Evolutionary conservation across 2,329 filamentous ascomycete genomes (phyloP).

Genomic region (Cladobotryum protrusum): DNA sequence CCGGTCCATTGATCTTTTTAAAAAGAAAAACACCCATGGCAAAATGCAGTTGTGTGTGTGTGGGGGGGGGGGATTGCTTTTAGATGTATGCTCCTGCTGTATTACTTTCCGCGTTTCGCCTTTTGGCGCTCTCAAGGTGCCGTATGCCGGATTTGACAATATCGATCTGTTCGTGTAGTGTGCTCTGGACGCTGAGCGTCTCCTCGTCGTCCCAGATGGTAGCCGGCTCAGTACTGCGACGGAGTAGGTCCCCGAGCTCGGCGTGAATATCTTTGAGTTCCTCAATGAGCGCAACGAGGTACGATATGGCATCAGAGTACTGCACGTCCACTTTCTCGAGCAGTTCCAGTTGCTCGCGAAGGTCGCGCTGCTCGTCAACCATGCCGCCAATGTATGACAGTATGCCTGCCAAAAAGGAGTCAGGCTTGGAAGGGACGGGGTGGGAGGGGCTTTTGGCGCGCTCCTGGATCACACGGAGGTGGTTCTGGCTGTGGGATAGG

Average conservation of each 20-base stretch:
- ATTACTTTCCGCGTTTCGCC: not conserved
- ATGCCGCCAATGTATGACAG: constrained; percentile 74
- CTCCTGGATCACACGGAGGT: constrained; percentile 62
- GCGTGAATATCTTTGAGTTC: constrained; percentile 69
- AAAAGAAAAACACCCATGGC: no score
- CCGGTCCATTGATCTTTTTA: no score
- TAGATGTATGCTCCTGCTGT: no score
- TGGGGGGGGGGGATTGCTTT: no score
- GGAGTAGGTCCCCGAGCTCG: constrained; percentile 63
- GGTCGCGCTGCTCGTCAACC: constrained; percentile 50
- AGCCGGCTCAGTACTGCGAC: constrained; percentile 58
- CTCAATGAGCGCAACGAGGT: constrained; percentile 63
- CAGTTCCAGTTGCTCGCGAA: constrained; percentile 57
- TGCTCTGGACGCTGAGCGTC: not conserved
- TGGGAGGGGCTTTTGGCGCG: constrained; percentile 60
- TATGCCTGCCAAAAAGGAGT: constrained; percentile 61
- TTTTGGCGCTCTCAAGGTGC: constrained; percentile 5
- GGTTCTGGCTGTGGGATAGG: constrained; percentile 61
- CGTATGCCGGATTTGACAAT: constrained; percentile 4
- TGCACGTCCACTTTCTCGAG: constrained; percentile 61
- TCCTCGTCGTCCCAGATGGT: constrained; percentile 4
- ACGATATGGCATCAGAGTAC: constrained; percentile 57
- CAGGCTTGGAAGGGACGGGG: constrained; percentile 51
- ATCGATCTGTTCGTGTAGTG: constrained; percentile 5
- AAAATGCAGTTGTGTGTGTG: no score